These are phyloP conservation scores for Hyphodiscus sp. DNA, from an alignment of 2,329 filamentous ascomycete species.

Conservation along the genomic window DNA sequence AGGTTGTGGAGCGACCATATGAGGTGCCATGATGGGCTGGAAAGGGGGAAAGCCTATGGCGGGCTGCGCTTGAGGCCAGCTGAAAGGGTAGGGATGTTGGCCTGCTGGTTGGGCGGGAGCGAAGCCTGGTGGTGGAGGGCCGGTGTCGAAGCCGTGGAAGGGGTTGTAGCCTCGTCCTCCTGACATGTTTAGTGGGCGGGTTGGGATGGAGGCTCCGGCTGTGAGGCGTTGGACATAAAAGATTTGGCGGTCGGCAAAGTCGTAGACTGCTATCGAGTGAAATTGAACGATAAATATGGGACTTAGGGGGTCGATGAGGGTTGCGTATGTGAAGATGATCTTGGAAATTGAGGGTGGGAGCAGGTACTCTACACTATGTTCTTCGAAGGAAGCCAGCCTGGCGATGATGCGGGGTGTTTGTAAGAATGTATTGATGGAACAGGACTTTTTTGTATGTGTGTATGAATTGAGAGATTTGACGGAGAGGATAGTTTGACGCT, in stretches of 20 bases:
- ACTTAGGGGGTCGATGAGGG: conserved; percentile 10
- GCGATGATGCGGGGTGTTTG: background rate
- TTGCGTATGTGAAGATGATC: conserved; percentile 13
- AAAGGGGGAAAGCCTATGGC: background rate
- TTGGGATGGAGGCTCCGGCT: conserved; percentile 3
- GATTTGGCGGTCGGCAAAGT: conserved; percentile 8
- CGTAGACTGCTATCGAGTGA: conserved; percentile 14
- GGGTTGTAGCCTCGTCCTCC: conserved; percentile 21
- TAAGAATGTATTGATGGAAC: background rate
- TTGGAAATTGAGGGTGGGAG: conserved; percentile 11
- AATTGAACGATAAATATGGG: conserved; percentile 12
- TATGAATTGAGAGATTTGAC: background rate
- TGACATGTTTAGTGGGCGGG: conserved; percentile 5
- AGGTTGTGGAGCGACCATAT: too few species aligned
- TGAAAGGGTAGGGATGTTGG: background rate
- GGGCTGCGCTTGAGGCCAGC: background rate
- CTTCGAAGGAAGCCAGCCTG: conserved; percentile 18
- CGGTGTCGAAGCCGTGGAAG: conserved; percentile 21
- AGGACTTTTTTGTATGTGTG: background rate
- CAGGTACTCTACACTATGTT: conserved; percentile 4
- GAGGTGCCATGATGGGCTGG: background rate
- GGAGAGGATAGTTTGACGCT: background rate
- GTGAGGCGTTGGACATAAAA: conserved; percentile 12
- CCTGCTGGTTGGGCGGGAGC: background rate
- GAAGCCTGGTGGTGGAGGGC: conserved; percentile 17